Evolutionary conservation across 352 stramenopile genomes (phyloP).

Genomic region (Lagenidium giganteum): DNA sequence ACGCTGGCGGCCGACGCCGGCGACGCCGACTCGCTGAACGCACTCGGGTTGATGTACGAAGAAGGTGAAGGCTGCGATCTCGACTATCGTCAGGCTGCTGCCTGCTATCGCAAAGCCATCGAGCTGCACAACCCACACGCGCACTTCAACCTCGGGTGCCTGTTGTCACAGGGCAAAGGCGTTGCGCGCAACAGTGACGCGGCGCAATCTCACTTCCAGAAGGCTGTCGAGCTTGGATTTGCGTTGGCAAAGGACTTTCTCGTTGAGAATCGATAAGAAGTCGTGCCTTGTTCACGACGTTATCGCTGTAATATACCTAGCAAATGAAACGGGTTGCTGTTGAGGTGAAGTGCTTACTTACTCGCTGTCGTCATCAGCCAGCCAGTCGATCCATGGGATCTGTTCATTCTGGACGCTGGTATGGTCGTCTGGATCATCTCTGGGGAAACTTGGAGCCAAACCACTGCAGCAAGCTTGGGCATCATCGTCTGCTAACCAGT

Average conservation of each 20-base stretch:
- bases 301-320: too few relatives aligned
- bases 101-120: constrained; percentile 48
- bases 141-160: constrained; percentile 76
- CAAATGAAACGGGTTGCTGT: too few relatives aligned
- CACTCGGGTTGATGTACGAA: constrained; percentile 73
- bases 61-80: constrained; percentile 71
- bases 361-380: too few relatives aligned
- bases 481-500: too few relatives aligned
- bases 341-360: too few relatives aligned
- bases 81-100: constrained; percentile 47
- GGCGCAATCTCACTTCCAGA: constrained; percentile 56
- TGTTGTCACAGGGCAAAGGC: constrained; percentile 59
- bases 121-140: constrained; percentile 43
- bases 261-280: neutral
- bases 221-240: constrained; percentile 56
- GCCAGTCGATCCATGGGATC: too few relatives aligned
- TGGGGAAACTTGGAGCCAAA: too few relatives aligned
- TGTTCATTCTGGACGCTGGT: too few relatives aligned
- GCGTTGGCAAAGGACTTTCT: constrained; percentile 51
- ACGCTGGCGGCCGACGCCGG: constrained; percentile 37
- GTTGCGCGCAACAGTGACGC: constrained; percentile 46
- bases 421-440: too few relatives aligned
- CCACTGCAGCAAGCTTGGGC: too few relatives aligned
- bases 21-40: constrained; percentile 63
- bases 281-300: too few relatives aligned